Percentiles rank a stretch among this genome's conserved stretches.
These are phyloP conservation scores for Stereocaulon alpinum DNA, from an alignment of 495 filamentous ascomycete genomes.

Conservation along the genomic window DNA sequence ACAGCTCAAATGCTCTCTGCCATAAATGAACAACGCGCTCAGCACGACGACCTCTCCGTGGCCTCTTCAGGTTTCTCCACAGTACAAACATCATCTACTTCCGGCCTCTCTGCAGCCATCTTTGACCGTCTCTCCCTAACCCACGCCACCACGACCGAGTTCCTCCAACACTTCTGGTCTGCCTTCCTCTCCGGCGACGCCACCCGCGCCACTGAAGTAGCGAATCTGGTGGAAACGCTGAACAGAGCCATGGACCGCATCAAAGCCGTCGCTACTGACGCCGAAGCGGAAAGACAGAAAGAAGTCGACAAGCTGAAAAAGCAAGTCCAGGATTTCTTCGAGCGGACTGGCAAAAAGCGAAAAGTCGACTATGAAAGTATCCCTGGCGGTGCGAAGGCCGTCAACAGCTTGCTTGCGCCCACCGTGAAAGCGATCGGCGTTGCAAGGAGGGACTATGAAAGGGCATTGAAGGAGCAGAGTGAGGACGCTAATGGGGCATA, in stretches of 20 bases:
- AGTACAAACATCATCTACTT: constrained; percentile 34
- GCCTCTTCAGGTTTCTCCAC: constrained; percentile 19
- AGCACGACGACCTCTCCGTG: constrained; percentile 35
- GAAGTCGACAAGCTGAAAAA: constrained; percentile 49
- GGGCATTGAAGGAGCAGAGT: constrained; percentile 49
- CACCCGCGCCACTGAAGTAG: constrained; percentile 62
- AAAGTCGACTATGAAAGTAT: constrained; percentile 53
- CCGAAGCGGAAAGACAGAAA: constrained; percentile 58
- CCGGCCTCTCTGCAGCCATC: constrained; percentile 52
- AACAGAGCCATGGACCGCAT: constrained; percentile 67
- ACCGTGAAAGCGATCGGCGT: constrained; percentile 55
- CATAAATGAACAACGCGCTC: constrained; percentile 44
- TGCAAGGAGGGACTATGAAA: constrained; percentile 54
- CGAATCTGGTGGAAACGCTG: constrained; percentile 67
- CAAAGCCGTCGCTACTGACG: constrained; percentile 65
- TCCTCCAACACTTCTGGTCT: constrained; percentile 91
- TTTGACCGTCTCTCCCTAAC: constrained; percentile 71
- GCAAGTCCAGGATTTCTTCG: constrained; percentile 55
- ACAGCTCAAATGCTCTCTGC: constrained; percentile 37
- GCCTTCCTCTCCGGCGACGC: constrained; percentile 77
- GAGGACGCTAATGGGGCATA: constrained; percentile 24
- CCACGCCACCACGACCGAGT: constrained; percentile 86
- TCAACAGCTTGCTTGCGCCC: constrained; percentile 62
- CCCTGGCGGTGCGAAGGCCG: constrained; percentile 64
- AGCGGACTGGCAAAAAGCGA: constrained; percentile 59